A percentile compares a stretch with the other conserved stretches of the same genome.
Evolutionary conservation across 768 basidiomycete species (phyloP).

Genomic region (Pleurotus tuoliensis): DNA sequence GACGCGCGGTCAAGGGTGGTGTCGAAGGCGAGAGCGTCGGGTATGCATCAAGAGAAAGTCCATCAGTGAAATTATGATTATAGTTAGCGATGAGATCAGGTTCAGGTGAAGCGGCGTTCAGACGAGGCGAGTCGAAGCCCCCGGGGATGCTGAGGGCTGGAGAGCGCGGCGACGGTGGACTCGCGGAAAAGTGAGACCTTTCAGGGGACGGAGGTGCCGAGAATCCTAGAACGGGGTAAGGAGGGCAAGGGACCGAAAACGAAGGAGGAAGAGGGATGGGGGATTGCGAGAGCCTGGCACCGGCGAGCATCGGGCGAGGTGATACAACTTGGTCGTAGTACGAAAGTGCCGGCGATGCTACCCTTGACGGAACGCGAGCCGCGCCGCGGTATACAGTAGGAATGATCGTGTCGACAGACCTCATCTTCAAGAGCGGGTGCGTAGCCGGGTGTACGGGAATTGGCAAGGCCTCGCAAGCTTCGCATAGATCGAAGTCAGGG

Average conservation of each 20-base stretch:
- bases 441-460: conserved; percentile 67
- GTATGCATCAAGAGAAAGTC: background rate
- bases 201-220: too few species aligned
- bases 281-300: background rate
- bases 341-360: too few species aligned
- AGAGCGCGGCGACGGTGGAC: background rate
- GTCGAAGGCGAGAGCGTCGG: background rate
- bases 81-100: background rate
- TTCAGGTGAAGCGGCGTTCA: background rate
- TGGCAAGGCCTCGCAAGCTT: conserved; percentile 73
- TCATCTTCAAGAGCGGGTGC: conserved; percentile 78
- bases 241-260: too few species aligned
- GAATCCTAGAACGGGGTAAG: too few species aligned
- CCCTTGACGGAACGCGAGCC: conserved; percentile 9
- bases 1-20: background rate
- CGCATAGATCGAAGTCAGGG: conserved; percentile 79
- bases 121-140: conserved; percentile 4
- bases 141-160: conserved; percentile 8
- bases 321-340: too few species aligned
- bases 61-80: background rate
- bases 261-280: too few species aligned
- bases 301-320: background rate
- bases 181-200: too few species aligned
- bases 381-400: conserved; percentile 36
- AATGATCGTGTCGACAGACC: conserved; percentile 41